Base-by-base conservation (phyloP, 2,329 filamentous ascomycete genomes). In the Botrytis fragariae region DNA sequence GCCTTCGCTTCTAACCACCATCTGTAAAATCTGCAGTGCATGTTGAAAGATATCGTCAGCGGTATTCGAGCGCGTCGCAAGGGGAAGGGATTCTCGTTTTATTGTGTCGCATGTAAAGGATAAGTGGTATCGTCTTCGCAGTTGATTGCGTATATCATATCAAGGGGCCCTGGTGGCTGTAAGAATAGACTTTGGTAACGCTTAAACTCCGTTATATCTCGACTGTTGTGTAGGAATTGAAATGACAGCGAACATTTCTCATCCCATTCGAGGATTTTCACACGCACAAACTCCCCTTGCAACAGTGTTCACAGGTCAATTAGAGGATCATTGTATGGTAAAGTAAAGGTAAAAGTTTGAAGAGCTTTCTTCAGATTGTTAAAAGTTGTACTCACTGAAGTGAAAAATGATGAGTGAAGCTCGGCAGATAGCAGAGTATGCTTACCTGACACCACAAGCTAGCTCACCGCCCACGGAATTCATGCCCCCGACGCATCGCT, bases 401-500 rank as follows among this genome's bases (percentile, higher is more conserved):
- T 16, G 32, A 35, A n/a, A 12, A 54, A 39, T 42, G 45, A 68
- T 29, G 35, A 6, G 14, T 35, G 63, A 16, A 67, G 14, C 32
- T 18, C 20, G 32, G 6, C 45, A 67, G 48, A 67, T 20, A 7
- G n/a, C 12, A 67, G 45, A 35, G 22, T 6, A 35, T 20, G 35
- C 62, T 64, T 35, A 45, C 32, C 5, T 48, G 20, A 63, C 5
- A 42, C 25, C 4, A 10, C 3, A 22, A 29, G 29, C 16, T 35
- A 35, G 32, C 54, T 67, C 64, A 67, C 64, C 63, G 63, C 63
- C 63, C 37, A 37, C 63, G 16, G 3, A 62, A 44, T 63, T 18
- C 14, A 42, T 63, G 3, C 45, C 20, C 20, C 6, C 7, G 20
- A 45, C 44, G 20, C 44, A 45, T 22, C 42, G 6, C 42, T 44